These are phyloP conservation scores for Pleurotus ostreatus DNA, from an alignment of 768 basidiomycete species.

Conservation along the genomic window DNA sequence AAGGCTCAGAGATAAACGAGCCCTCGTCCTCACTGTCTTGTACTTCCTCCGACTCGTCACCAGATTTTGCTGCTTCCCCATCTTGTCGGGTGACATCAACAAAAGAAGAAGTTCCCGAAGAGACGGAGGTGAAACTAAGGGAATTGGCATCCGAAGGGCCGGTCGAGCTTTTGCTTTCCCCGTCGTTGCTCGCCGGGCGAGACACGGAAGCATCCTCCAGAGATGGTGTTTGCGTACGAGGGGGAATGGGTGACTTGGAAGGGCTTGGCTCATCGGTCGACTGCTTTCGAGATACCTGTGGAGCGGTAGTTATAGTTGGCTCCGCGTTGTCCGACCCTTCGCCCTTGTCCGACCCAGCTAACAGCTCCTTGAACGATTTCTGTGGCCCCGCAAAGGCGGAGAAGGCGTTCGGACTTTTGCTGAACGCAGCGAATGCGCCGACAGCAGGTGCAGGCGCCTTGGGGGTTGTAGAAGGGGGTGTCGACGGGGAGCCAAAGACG, in stretches of 20 bases:
- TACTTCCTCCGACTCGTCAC: constrained; percentile 27
- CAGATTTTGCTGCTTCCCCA: constrained; percentile 23
- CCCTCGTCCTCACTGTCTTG: constrained; percentile 19
- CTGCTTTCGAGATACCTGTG: too few species aligned
- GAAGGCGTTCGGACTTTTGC: neutral
- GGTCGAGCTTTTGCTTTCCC: too few species aligned
- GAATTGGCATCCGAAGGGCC: constrained; percentile 21
- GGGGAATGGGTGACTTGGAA: too few species aligned
- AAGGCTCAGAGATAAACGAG: constrained; percentile 20
- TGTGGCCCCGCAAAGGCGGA: constrained; percentile 23
- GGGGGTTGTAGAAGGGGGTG: neutral
- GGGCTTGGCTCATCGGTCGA: too few species aligned
- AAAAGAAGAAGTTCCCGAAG: constrained; percentile 45
- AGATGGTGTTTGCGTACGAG: too few species aligned
- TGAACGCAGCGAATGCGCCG: constrained; percentile 8
- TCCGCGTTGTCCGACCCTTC: constrained; percentile 19
- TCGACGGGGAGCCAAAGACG: constrained; percentile 11
- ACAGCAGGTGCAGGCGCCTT: constrained; percentile 18
- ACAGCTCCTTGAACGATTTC: constrained; percentile 60
- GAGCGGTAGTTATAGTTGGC: neutral
- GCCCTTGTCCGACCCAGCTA: constrained; percentile 35
- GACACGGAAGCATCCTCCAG: too few species aligned
- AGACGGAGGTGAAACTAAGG: constrained; percentile 33
- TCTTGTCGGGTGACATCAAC: constrained; percentile 34
- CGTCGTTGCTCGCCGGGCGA: too few species aligned